Conservation (phyloP, 257 asterid species). For the Rubia yunnanensis region DNA sequence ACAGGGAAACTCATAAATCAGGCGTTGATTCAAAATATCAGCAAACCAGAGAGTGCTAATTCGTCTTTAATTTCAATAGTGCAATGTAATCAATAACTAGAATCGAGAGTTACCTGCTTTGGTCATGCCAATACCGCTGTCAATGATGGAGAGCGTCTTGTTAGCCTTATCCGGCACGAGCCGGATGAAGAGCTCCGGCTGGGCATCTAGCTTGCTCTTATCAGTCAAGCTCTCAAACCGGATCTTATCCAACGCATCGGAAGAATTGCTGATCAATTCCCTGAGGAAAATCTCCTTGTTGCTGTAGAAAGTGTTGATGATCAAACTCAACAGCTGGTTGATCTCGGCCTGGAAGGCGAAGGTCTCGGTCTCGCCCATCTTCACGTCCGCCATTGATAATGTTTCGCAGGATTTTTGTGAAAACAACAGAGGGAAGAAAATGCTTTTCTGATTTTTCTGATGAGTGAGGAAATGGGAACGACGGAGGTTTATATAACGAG, state of each 20-base stretch:
- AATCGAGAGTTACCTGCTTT: constrained; percentile 51
- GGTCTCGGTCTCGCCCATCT: constrained; percentile 45
- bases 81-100: no score
- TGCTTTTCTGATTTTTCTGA: not conserved
- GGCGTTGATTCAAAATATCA: no score
- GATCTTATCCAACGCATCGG: constrained; percentile 80
- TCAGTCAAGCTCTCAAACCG: constrained; percentile 72
- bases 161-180: constrained; percentile 64
- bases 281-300: constrained; percentile 76
- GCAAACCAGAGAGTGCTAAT: no score
- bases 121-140: constrained; percentile 81
- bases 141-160: constrained; percentile 62
- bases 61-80: no score
- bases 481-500: constrained; percentile 14
- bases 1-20: no score
- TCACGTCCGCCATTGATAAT: constrained; percentile 42
- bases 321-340: constrained; percentile 63
- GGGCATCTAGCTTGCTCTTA: constrained; percentile 70
- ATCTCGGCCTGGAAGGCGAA: constrained; percentile 82
- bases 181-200: constrained; percentile 71
- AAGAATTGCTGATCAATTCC: constrained; percentile 61
- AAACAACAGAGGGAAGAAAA: not conserved
- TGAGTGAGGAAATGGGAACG: not conserved
- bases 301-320: constrained; percentile 66
- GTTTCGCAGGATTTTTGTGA: not conserved